Base-by-base conservation (phyloP, 371 early-diverging fungal species). In the Batkoa obscura region DNA sequence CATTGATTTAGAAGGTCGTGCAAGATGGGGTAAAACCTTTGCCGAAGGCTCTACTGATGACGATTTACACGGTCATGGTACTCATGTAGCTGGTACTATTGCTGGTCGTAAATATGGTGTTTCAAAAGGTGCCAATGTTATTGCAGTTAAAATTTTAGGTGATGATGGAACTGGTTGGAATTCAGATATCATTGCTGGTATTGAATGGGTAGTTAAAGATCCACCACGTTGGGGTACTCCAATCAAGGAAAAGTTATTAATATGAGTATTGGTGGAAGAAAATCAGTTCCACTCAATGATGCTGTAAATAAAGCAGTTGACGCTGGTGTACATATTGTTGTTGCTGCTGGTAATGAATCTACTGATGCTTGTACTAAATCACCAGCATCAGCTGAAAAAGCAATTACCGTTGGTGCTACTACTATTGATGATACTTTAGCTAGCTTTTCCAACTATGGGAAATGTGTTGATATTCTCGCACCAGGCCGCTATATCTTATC, bases 401-500 rank as follows among this genome's bases (percentile, higher is more conserved):
- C 75, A 1, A 68, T 84, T 43, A 76, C 81, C 0, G 80, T 80
- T 31, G 87, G 82, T 9, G 81, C 86, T 3, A 73, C 73, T 8
- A 73, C 78, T 50, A 58, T 58, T 31, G 60, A 61, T 17, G 86
- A 89, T 60, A 66, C 62, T 8, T 57, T 79, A 39, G 80, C 88
- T 0, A 50, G 61, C 38, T 92, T 85, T 62, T 78, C 76, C 43
- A 88, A 88, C 66, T 72, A 59, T 50, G 92, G 92, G 0, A 52
- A 54, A 10, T 90, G 89, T 59, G 83, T 88, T 35, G 65, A 79
- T 50, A 60, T 79, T 9, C 75, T 72, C 48, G 80, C 79, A 5
- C 83, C 94, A 39, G 99, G 99, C 36, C 74, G 83, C 57, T 78
- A 90, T 61, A 91, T 99, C 50, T 60, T 72, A 43, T 88, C 90